phyloP scores from a whole-genome alignment of 1,139 yeast species.

The Debaryomycetaceae sp. region DNA sequence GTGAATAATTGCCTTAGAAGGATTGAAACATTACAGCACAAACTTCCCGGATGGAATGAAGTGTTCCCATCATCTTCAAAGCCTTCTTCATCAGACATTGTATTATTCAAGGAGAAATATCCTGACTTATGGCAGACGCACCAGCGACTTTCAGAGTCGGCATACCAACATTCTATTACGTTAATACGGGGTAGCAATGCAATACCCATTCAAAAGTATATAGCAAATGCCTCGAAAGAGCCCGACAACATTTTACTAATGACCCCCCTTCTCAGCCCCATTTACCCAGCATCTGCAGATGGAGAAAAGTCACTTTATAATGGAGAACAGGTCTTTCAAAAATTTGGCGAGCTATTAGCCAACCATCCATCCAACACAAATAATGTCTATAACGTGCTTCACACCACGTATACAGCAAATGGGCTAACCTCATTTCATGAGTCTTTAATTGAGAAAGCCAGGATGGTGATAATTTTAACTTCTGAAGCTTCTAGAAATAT shows the following conservation, averaged over 20 bases:
- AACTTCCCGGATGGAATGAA: conserved; percentile 47
- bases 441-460: conserved; percentile 50
- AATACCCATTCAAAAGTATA: conserved; percentile 48
- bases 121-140: conserved; percentile 44
- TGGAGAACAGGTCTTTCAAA: conserved; percentile 60
- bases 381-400: conserved; percentile 48
- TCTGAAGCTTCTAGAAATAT: conserved; percentile 63
- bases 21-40: conserved; percentile 42
- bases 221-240: conserved; percentile 14
- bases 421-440: conserved; percentile 62
- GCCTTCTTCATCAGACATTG: conserved; percentile 23
- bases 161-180: conserved; percentile 55
- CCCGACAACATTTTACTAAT: conserved; percentile 45
- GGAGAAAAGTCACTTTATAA: conserved; percentile 25
- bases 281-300: conserved; percentile 21
- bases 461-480: conserved; percentile 56
- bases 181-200: conserved; percentile 53
- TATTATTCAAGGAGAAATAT: conserved; percentile 23
- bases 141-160: conserved; percentile 40
- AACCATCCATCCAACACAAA: conserved; percentile 24
- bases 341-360: conserved; percentile 42
- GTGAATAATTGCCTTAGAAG: conserved; percentile 42
- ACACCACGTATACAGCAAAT: conserved; percentile 64
- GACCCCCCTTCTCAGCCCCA: conserved; percentile 52
- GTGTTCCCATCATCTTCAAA: conserved; percentile 39